These are phyloP conservation scores for Phytopythium montanum DNA, from an alignment of 352 stramenopile species.

Conservation along the genomic window DNA sequence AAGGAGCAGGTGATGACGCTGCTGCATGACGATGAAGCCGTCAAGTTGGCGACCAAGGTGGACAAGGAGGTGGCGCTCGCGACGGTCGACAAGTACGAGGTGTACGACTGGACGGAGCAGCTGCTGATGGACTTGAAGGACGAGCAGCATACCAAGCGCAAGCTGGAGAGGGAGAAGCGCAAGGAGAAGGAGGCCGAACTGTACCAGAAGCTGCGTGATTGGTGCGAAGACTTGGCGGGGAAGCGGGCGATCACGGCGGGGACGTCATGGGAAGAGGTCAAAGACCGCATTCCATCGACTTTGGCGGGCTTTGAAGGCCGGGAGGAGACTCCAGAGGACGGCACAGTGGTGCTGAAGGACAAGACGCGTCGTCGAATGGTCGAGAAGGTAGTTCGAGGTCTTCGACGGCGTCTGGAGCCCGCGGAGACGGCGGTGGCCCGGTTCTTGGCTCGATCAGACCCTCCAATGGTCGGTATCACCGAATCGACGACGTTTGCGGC, in stretches of 20 bases:
- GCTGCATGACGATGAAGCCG: conserved; percentile 31
- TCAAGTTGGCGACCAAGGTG: conserved; percentile 9
- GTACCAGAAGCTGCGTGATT: conserved; percentile 24
- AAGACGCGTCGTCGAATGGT: conserved; percentile 44
- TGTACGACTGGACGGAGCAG: conserved; percentile 66
- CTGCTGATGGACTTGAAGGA: conserved; percentile 38
- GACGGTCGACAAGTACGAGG: conserved; percentile 41
- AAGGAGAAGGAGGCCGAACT: conserved; percentile 33
- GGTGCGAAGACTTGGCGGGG: conserved; percentile 16
- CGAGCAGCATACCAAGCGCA: conserved; percentile 39
- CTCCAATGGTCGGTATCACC: conserved; percentile 22
- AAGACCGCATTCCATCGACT: conserved; percentile 10
- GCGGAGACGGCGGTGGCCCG: conserved; percentile 17
- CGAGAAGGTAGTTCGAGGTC: conserved; percentile 41
- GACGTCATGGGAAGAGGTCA: conserved; percentile 27
- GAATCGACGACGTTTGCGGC: conserved; percentile 33
- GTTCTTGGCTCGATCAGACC: conserved; percentile 26
- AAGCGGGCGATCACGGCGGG: conserved; percentile 17
- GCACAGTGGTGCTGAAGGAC: conserved; percentile 31
- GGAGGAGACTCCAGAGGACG: conserved; percentile 8
- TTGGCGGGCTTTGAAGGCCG: conserved; percentile 9
- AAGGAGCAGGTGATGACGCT: conserved; percentile 46
- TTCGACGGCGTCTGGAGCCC: conserved; percentile 31
- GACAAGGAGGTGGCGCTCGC: conserved; percentile 20
- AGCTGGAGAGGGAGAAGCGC: conserved; percentile 46